Evolutionary conservation across 129 eudicot species (phyloP).

Genomic region (Scalesia atractyloides): DNA sequence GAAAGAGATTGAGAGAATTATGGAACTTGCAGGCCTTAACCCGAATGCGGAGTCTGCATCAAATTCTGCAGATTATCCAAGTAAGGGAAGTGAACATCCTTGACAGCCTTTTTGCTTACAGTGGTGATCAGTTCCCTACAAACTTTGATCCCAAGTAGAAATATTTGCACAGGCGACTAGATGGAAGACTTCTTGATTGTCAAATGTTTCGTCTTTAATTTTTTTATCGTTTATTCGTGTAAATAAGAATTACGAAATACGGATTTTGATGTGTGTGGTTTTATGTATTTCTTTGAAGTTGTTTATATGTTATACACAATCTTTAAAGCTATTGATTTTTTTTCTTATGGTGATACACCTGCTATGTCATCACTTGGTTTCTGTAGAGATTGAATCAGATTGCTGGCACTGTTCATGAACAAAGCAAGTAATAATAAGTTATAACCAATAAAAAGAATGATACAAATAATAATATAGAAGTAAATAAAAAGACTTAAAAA

Average conservation of each 20-base stretch:
- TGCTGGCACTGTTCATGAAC: too few relatives aligned
- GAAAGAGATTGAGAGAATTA: constrained; percentile 56
- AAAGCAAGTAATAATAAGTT: too few relatives aligned
- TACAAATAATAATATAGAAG: too few relatives aligned
- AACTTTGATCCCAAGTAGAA: constrained; percentile 12
- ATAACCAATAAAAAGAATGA: too few relatives aligned
- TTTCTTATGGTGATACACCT: not conserved
- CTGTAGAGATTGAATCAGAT: too few relatives aligned
- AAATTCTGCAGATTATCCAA: constrained; percentile 35
- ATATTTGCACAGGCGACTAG: not conserved
- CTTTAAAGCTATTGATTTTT: not conserved
- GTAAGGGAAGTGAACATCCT: constrained; percentile 14
- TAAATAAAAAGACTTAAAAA: too few relatives aligned
- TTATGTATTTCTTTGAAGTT: not conserved
- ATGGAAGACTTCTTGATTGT: not conserved
- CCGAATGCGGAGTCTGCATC: constrained; percentile 52
- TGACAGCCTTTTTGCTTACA: constrained; percentile 27
- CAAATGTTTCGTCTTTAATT: not conserved
- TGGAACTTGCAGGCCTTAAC: constrained; percentile 53
- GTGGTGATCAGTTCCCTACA: constrained; percentile 21
- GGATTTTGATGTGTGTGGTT: not conserved
- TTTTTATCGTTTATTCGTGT: not conserved
- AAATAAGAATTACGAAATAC: not conserved
- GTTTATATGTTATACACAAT: not conserved
- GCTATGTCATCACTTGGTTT: not conserved